Percentiles rank a stretch among this genome's conserved stretches.
These are phyloP conservation scores for Tuctoria greenei DNA, from an alignment of 176 grass and related monocot genomes.

Conservation along the genomic window DNA sequence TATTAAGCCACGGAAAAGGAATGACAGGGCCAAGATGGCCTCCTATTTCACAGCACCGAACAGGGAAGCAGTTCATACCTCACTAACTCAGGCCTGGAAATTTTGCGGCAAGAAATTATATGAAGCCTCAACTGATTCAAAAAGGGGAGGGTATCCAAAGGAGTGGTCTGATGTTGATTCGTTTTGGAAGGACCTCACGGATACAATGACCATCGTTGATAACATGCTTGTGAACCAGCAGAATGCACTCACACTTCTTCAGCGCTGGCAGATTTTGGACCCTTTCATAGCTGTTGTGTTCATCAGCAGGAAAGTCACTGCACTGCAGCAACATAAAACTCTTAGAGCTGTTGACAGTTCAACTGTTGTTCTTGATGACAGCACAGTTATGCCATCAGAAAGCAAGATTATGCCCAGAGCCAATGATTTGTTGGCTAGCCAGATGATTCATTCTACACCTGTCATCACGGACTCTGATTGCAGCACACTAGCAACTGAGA, in stretches of 20 bases:
- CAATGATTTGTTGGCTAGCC: constrained; percentile 16
- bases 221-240: constrained; percentile 39
- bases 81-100: constrained; percentile 88
- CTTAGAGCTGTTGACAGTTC: constrained; percentile 70
- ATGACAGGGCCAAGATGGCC: constrained; percentile 84
- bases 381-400: constrained; percentile 29
- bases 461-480: constrained; percentile 43
- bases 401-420: constrained; percentile 40
- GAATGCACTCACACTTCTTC: constrained; percentile 55
- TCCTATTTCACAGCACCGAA: constrained; percentile 83
- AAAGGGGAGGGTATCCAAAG: constrained; percentile 50
- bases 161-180: constrained; percentile 80
- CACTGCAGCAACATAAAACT: constrained; percentile 57
- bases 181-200: constrained; percentile 89
- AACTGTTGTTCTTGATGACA: constrained; percentile 53
- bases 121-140: constrained; percentile 32
- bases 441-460: constrained; percentile 22
- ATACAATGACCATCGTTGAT: constrained; percentile 62
- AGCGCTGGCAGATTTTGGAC: constrained; percentile 85
- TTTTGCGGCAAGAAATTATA: constrained; percentile 72
- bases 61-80: constrained; percentile 65
- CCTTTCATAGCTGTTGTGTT: constrained; percentile 84
- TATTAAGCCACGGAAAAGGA: constrained; percentile 87
- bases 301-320: constrained; percentile 77
- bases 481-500: constrained; percentile 36